Evolutionary conservation across 2,329 filamentous ascomycete genomes (phyloP).

Genomic region (Scytalidium lignicola): DNA sequence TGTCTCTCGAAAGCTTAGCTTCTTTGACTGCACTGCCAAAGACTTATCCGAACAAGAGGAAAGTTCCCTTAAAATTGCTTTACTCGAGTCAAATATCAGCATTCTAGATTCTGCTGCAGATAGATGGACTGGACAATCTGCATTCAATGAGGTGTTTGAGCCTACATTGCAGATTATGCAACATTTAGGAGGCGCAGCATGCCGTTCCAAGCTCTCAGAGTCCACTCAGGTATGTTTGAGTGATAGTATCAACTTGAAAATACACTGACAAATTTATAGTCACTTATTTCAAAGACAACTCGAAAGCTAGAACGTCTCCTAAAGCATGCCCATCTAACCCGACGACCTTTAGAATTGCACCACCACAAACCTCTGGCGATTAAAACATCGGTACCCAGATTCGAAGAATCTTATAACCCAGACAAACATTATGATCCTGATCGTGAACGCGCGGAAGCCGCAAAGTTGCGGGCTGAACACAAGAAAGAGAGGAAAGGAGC

Average conservation of each 20-base stretch:
- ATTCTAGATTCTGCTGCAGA: slow-evolving; percentile 66
- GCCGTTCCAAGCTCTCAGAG: slow-evolving; percentile 44
- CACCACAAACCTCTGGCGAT: slow-evolving; percentile 85
- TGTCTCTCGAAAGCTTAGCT: slow-evolving; percentile 48
- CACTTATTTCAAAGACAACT: slow-evolving; percentile 15
- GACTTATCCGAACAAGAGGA: slow-evolving; percentile 20
- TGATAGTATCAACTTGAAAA: not conserved
- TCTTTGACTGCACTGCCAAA: slow-evolving; percentile 48
- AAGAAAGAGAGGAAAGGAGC: slow-evolving; percentile 95
- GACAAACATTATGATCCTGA: slow-evolving; percentile 97
- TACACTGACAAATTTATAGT: slow-evolving; percentile 18
- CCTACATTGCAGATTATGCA: slow-evolving; percentile 55
- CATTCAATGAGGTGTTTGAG: slow-evolving; percentile 75
- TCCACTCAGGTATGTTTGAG: slow-evolving; percentile 18
- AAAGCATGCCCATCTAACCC: slow-evolving; percentile 56
- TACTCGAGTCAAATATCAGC: slow-evolving; percentile 57
- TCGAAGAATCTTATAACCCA: slow-evolving; percentile 92
- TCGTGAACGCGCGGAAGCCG: slow-evolving; percentile 77
- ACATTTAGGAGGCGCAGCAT: slow-evolving; percentile 53
- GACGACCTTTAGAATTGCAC: slow-evolving; percentile 81
- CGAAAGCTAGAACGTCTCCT: slow-evolving; percentile 49
- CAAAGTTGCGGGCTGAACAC: slow-evolving; percentile 83
- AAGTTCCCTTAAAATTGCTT: slow-evolving; percentile 45
- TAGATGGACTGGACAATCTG: slow-evolving; percentile 66
- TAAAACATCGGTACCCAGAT: slow-evolving; percentile 84